A percentile compares a stretch with the other conserved stretches of the same genome.
These are phyloP conservation scores for Cichorium intybus DNA, from an alignment of 140 eudicot species.

Conservation along the genomic window DNA sequence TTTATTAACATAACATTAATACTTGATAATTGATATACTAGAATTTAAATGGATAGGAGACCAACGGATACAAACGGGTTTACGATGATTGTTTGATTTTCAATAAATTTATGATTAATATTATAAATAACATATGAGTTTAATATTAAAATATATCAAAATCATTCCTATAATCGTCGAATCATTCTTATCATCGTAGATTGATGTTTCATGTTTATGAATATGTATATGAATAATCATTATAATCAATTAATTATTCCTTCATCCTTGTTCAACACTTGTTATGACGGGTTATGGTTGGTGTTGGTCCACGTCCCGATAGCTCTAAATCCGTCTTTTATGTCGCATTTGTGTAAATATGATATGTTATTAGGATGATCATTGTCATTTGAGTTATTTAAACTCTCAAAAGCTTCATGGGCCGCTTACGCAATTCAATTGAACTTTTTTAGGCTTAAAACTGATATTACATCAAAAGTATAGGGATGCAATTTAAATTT, in stretches of 20 bases:
- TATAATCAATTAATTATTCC: neutral
- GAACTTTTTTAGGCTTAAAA: neutral
- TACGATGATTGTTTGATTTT: no score
- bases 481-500: neutral
- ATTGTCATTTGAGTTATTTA: neutral
- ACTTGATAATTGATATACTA: no score
- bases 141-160: no score
- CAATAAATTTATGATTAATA: no score
- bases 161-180: no score
- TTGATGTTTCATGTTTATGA: no score
- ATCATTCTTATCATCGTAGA: no score
- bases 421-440: neutral
- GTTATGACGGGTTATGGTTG: neutral
- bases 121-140: no score
- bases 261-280: neutral
- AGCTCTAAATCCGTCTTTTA: neutral
- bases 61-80: no score
- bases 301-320: neutral
- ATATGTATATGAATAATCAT: no score
- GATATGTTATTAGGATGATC: neutral
- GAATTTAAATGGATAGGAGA: no score
- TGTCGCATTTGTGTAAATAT: constrained; percentile 7
- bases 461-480: neutral
- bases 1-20: no score
- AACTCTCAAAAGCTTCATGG: neutral